These are phyloP conservation scores for Salix arbutifolia DNA, from an alignment of 345 rosid species.

Conservation along the genomic window DNA sequence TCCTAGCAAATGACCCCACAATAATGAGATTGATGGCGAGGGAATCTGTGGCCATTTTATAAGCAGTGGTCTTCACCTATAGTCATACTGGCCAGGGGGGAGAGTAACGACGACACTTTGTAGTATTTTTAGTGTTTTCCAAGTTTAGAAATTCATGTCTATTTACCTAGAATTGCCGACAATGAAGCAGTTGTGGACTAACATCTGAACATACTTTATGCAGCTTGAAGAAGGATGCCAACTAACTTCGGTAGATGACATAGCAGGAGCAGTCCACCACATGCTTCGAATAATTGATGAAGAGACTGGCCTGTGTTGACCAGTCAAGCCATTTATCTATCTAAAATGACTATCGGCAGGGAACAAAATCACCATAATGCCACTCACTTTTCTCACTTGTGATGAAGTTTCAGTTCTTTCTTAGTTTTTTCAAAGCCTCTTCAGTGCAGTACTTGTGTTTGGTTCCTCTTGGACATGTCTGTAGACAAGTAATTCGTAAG, in stretches of 20 bases:
- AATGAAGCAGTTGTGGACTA: constrained; percentile 13
- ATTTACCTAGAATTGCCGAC: constrained; percentile 4
- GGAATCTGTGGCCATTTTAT: not conserved
- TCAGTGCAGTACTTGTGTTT: not conserved
- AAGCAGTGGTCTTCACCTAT: constrained; percentile 18
- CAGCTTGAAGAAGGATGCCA: constrained; percentile 92
- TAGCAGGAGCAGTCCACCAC: constrained; percentile 79
- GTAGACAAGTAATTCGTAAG: not conserved
- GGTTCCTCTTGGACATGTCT: not conserved
- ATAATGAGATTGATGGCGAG: not conserved
- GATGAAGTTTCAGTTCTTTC: not conserved
- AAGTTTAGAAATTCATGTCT: not conserved
- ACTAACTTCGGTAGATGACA: constrained; percentile 77
- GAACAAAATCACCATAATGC: constrained; percentile 13
- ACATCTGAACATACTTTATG: constrained; percentile 18
- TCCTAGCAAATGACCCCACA: not conserved
- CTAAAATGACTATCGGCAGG: constrained; percentile 19
- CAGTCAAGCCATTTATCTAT: not conserved
- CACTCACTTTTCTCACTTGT: constrained; percentile 1
- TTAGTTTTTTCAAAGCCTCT: not conserved
- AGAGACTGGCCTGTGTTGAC: constrained; percentile 31
- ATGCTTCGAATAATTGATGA: constrained; percentile 71
- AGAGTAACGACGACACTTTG: not conserved
- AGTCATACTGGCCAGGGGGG: constrained; percentile 1
- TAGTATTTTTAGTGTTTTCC: not conserved